Percentiles rank a stretch among this genome's conserved stretches.
Conservation (phyloP, 345 rosid genomes). For the Eutrema yunnanense region DNA sequence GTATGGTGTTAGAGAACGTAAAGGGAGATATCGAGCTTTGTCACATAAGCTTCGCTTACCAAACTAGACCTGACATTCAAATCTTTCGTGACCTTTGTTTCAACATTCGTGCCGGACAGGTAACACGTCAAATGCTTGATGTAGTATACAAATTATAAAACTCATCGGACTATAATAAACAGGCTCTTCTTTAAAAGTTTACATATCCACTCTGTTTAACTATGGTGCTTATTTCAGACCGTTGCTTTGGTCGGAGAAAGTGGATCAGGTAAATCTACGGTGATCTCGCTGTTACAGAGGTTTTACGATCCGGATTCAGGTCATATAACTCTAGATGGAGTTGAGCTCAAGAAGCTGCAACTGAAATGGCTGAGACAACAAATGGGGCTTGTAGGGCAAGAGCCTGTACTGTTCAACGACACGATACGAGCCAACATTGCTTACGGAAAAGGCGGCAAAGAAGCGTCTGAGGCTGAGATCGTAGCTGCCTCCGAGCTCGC, state of each 20-base stretch:
- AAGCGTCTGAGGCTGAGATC: conserved; percentile 48
- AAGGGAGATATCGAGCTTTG: conserved; percentile 48
- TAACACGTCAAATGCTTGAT: background rate
- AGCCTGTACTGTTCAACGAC: conserved; percentile 49
- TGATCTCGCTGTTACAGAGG: conserved; percentile 50
- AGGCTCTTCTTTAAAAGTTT: background rate
- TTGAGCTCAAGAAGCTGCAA: conserved; percentile 42
- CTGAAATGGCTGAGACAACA: conserved; percentile 61
- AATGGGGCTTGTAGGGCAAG: conserved; percentile 68
- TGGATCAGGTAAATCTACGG: conserved; percentile 65
- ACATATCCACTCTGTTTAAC: background rate
- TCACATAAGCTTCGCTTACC: conserved; percentile 52
- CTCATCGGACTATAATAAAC: background rate
- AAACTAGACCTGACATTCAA: conserved; percentile 52
- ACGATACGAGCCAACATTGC: conserved; percentile 61
- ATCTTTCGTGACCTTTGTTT: conserved; percentile 47
- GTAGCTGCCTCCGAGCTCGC: conserved; percentile 51
- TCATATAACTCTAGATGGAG: conserved; percentile 47
- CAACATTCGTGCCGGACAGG: conserved; percentile 50
- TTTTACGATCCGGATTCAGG: conserved; percentile 60
- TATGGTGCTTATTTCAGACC: conserved; percentile 28
- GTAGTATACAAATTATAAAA: background rate
- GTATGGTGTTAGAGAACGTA: conserved; percentile 36
- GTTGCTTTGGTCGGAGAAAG: conserved; percentile 75
- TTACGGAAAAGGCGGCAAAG: conserved; percentile 48